These are phyloP conservation scores for Phytopythium sindhum DNA, from an alignment of 352 stramenopile genomes.

Conservation along the genomic window DNA sequence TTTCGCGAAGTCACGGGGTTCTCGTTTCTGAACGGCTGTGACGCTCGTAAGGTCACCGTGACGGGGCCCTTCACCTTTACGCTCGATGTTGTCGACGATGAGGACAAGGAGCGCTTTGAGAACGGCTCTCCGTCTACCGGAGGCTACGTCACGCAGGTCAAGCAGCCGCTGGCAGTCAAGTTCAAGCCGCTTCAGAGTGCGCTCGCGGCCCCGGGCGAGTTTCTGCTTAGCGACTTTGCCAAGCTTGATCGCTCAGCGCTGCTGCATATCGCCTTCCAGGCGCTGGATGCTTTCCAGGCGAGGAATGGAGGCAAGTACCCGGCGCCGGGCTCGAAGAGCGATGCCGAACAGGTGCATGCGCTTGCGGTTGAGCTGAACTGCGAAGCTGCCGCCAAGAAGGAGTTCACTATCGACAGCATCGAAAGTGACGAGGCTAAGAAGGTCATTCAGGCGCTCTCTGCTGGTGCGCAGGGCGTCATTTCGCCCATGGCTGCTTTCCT, in stretches of 20 bases:
- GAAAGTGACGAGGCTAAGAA: constrained; percentile 69
- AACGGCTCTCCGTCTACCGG: constrained; percentile 60
- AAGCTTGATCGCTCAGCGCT: constrained; percentile 93
- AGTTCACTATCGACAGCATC: constrained; percentile 60
- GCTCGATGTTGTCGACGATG: constrained; percentile 76
- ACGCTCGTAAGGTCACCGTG: constrained; percentile 67
- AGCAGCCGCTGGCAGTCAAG: constrained; percentile 91
- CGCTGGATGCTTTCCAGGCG: constrained; percentile 81
- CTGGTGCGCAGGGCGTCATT: constrained; percentile 89
- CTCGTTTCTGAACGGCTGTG: constrained; percentile 78
- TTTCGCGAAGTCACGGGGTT: constrained; percentile 96
- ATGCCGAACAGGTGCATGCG: constrained; percentile 86
- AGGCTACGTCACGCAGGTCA: constrained; percentile 94
- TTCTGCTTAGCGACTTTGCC: constrained; percentile 97
- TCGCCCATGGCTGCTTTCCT: constrained; percentile 96
- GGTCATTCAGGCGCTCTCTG: constrained; percentile 76
- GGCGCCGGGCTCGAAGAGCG: constrained; percentile 77
- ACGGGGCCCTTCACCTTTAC: constrained; percentile 97
- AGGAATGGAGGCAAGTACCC: constrained; percentile 79
- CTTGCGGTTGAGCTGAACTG: constrained; percentile 74
- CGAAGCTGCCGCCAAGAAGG: constrained; percentile 61
- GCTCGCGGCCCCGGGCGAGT: constrained; percentile 89
- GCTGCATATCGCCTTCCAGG: constrained; percentile 90
- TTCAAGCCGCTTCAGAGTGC: constrained; percentile 91
- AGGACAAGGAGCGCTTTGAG: constrained; percentile 67